A percentile compares a stretch with the other conserved stretches of the same genome.
Evolutionary conservation across 768 basidiomycete species (phyloP).

Genomic region (Tremella yokohamensis): DNA sequence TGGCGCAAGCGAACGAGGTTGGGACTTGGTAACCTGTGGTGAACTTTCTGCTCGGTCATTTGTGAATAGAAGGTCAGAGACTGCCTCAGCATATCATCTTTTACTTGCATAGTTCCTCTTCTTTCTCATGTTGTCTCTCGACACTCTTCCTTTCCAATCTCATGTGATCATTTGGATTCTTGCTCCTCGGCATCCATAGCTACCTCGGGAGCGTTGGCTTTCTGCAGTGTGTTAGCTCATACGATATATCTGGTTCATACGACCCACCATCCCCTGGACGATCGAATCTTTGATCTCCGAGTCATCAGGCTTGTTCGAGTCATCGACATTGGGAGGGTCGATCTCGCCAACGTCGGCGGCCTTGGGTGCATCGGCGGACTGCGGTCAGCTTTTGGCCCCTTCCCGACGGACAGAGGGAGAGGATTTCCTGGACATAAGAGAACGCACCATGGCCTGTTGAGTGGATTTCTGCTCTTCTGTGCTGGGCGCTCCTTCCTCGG

Average conservation of each 20-base stretch:
- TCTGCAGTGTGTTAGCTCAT: slow-evolving; percentile 7
- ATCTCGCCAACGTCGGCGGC: not conserved
- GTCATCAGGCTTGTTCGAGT: slow-evolving; percentile 15
- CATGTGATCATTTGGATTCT: slow-evolving; percentile 4
- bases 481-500: not conserved
- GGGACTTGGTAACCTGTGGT: slow-evolving; percentile 15
- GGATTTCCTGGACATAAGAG: not conserved
- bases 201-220: slow-evolving; percentile 13
- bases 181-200: slow-evolving; percentile 17
- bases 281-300: slow-evolving; percentile 14
- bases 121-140: not conserved
- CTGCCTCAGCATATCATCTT: not conserved
- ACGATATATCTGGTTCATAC: not conserved
- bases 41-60: not conserved
- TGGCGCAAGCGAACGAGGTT: slow-evolving; percentile 30
- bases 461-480: slow-evolving; percentile 5
- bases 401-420: no score
- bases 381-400: no score
- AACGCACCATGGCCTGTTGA: not conserved
- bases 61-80: not conserved
- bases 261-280: slow-evolving; percentile 13
- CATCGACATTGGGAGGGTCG: slow-evolving; percentile 12
- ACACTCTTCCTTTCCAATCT: not conserved
- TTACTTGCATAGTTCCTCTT: not conserved
- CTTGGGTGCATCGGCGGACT: no score